phyloP scores from a whole-genome alignment of 257 asterid genomes.

The Primulina eburnea region DNA sequence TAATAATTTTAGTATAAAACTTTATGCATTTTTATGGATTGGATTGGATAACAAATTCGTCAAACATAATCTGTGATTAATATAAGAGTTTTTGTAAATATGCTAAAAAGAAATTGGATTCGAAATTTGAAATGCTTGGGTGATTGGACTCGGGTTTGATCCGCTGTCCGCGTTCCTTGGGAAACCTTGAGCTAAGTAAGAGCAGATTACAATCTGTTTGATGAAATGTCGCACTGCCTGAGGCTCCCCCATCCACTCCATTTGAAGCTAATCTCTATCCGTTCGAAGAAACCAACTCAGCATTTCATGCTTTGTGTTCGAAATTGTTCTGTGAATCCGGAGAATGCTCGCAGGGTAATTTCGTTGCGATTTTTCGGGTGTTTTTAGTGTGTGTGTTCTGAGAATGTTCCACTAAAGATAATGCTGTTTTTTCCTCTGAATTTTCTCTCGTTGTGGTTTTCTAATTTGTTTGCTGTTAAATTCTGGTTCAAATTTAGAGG shows the following conservation, averaged over 20 bases:
- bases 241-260: conserved; percentile 29
- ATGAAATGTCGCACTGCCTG: conserved; percentile 41
- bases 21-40: too few relatives aligned
- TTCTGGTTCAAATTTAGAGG: not conserved
- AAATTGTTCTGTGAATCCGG: conserved; percentile 33
- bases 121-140: too few relatives aligned
- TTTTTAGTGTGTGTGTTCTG: not conserved
- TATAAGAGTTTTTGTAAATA: too few relatives aligned
- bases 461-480: not conserved
- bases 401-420: not conserved
- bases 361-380: not conserved
- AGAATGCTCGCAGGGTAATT: conserved; percentile 37
- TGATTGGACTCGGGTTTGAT: too few relatives aligned
- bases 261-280: conserved; percentile 24
- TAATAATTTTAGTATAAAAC: too few relatives aligned
- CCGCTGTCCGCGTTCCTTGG: too few relatives aligned
- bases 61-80: too few relatives aligned
- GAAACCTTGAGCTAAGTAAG: too few relatives aligned
- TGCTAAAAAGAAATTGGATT: too few relatives aligned
- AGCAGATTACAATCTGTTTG: conserved; percentile 13
- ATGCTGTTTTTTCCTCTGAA: not conserved
- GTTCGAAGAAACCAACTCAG: conserved; percentile 23
- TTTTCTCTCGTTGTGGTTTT: not conserved
- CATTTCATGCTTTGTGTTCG: conserved; percentile 33
- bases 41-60: too few relatives aligned